Evolutionary conservation across 345 rosid genomes (phyloP), one percentile per base, ranked within the genome.

Genomic region (Firmiana major): DNA sequence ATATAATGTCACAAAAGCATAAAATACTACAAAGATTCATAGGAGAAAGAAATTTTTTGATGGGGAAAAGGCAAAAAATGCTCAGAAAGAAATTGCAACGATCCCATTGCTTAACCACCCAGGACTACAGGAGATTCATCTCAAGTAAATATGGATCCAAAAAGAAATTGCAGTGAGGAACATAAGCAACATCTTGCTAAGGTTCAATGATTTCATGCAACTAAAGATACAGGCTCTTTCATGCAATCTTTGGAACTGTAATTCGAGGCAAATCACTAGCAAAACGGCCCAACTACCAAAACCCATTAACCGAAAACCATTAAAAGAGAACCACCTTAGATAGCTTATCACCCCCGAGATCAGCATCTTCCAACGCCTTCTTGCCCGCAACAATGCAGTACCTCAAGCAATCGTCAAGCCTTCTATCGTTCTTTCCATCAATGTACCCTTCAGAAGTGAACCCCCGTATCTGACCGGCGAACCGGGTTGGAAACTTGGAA

Each of bases 391-490:
- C 99, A 88, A 97, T 88, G 92, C 98, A 88, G 83, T 97, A 97
- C 86, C 97, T 87, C 91, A 94, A 88, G 83, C 95, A 92, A 88
- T 97, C 97, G 75, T 97, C 99, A 62, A 94, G 95, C 63, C 99
- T 74, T 81, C 99, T 81, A 80, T 97, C 98, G 71, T 94, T 97
- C 89, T 97, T 97, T 38, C 97, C 97, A 77, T 94, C 98, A 76
- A 97, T 92, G 82, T 90, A 91, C 4, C 97, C 99, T 77, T 88
- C 79, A 0, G 97, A 83, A 73, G 42, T 78, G 86, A 97, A 94
- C 74, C 99, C 98, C 45, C 93, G 91, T 88, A 97, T 92, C 97
- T 97, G 99, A 24, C 98, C 99, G 6, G 88, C 99, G 86, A 97
- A 97, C 73, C 98, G 83, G 71, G 99, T 94, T 0, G 99, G 98